phyloP scores from a whole-genome alignment of 2,329 filamentous ascomycete species.

The Fusarium sp. region DNA sequence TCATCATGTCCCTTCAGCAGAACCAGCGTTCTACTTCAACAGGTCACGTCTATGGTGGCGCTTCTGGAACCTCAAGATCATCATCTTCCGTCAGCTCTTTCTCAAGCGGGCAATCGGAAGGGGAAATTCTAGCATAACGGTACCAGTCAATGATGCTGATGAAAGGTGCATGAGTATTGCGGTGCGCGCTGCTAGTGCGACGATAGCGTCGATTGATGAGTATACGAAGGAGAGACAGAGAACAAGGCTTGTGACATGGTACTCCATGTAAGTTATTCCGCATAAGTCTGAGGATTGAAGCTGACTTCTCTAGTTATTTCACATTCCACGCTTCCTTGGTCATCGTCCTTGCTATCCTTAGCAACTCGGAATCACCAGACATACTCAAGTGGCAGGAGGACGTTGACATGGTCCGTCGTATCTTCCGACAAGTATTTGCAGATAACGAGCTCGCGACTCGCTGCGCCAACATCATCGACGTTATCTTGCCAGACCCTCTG shows the following conservation, averaged over 20 bases:
- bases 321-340: not conserved
- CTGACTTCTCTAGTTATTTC: not conserved
- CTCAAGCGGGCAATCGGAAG: not conserved
- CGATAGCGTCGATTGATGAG: not conserved
- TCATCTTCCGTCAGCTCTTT: not conserved
- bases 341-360: not conserved
- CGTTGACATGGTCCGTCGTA: not conserved
- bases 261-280: not conserved
- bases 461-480: not conserved
- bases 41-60: not conserved
- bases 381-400: not conserved
- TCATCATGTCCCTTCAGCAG: not conserved
- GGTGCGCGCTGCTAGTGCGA: not conserved
- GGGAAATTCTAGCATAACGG: rapidly evolving
- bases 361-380: not conserved
- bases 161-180: not conserved
- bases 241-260: not conserved
- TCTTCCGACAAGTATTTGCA: not conserved
- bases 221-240: not conserved
- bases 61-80: not conserved
- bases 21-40: not conserved
- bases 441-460: not conserved
- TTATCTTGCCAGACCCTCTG: not conserved
- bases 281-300: not conserved
- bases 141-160: not conserved